These are phyloP conservation scores for Ehretia macrophylla DNA, from an alignment of 257 asterid species.

Conservation along the genomic window DNA sequence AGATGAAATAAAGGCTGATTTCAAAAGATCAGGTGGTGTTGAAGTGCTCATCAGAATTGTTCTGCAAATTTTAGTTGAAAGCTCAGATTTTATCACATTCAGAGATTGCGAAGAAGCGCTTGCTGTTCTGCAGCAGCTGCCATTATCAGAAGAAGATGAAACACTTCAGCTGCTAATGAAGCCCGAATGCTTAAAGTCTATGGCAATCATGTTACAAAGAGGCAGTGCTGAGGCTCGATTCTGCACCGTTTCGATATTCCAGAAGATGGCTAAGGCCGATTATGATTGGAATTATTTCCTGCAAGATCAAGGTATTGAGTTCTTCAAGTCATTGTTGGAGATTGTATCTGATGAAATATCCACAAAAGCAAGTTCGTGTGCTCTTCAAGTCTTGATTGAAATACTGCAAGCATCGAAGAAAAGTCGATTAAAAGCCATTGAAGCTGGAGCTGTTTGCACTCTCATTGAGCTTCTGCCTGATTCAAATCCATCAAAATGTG, in stretches of 20 bases:
- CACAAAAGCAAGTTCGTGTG: slow-evolving; percentile 49
- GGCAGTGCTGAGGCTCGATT: slow-evolving; percentile 75
- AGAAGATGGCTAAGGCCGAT: slow-evolving; percentile 41
- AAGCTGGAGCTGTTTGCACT: slow-evolving; percentile 69
- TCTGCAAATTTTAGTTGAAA: slow-evolving; percentile 47
- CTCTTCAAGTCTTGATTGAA: slow-evolving; percentile 46
- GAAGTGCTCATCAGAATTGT: slow-evolving; percentile 50
- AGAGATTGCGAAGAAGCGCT: slow-evolving; percentile 84
- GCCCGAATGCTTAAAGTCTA: slow-evolving; percentile 49
- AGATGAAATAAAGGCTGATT: slow-evolving; percentile 43
- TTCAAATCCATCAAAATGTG: slow-evolving; percentile 47
- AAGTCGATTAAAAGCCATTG: slow-evolving; percentile 58
- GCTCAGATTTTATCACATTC: slow-evolving; percentile 47
- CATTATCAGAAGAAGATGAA: slow-evolving; percentile 33
- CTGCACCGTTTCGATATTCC: slow-evolving; percentile 46
- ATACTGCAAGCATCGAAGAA: slow-evolving; percentile 55
- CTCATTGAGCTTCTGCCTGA: slow-evolving; percentile 76
- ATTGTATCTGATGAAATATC: slow-evolving; percentile 63
- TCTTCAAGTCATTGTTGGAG: slow-evolving; percentile 69
- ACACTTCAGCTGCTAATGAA: slow-evolving; percentile 34
- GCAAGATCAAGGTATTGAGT: slow-evolving; percentile 59
- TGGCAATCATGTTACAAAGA: slow-evolving; percentile 57
- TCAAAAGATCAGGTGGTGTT: slow-evolving; percentile 54
- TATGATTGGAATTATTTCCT: slow-evolving; percentile 38
- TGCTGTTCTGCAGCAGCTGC: slow-evolving; percentile 39